Percentiles rank a stretch among this genome's conserved stretches.
phyloP scores from a whole-genome alignment of 768 basidiomycete species.

The Serendipita vermifera region DNA sequence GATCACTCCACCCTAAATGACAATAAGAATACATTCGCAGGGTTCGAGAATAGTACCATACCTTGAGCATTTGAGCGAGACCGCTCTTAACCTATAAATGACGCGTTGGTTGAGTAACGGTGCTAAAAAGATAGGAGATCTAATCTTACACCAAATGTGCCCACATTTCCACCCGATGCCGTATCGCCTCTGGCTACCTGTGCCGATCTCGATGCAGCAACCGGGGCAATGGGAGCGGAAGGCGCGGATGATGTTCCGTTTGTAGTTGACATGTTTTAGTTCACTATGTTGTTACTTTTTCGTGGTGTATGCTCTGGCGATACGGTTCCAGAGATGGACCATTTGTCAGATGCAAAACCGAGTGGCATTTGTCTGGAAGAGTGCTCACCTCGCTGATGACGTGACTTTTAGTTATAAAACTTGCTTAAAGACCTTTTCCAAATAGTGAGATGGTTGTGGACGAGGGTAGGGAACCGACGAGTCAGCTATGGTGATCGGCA shows the following conservation, averaged over 20 bases:
- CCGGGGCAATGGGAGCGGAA: background rate
- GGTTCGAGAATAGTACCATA: slow-evolving; percentile 20
- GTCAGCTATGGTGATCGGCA: too few relatives aligned
- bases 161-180: background rate
- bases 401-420: too few relatives aligned
- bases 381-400: too few relatives aligned
- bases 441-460: too few relatives aligned
- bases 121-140: background rate
- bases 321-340: too few relatives aligned
- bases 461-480: too few relatives aligned
- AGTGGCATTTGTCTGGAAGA: too few relatives aligned
- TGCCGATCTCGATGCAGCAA: background rate
- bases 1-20: slow-evolving; percentile 62
- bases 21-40: slow-evolving; percentile 13
- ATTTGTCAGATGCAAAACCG: too few relatives aligned
- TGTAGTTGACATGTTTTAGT: slow-evolving; percentile 5
- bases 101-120: background rate
- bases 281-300: background rate
- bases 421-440: too few relatives aligned
- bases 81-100: slow-evolving; percentile 70
- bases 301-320: background rate
- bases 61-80: slow-evolving; percentile 95
- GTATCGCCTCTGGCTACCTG: background rate
- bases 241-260: background rate
- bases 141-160: slow-evolving; percentile 5